Conservation (phyloP, 139 green algal species). For the Microglena sp. region DNA sequence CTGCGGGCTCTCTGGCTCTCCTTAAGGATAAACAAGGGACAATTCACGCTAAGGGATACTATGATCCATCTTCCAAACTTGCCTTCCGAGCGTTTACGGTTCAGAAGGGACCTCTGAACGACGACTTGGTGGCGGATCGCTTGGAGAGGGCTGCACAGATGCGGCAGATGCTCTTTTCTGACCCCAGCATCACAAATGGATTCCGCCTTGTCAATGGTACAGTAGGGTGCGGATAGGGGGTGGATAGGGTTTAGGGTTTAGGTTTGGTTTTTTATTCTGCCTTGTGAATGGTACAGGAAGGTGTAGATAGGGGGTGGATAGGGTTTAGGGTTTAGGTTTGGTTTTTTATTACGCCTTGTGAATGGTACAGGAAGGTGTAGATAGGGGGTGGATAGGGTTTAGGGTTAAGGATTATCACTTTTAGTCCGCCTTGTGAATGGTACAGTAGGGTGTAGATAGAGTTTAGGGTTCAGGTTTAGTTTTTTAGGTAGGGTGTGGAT, state of each 20-base stretch:
- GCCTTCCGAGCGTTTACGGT: neutral
- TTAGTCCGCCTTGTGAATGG: no score
- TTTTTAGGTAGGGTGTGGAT: no score
- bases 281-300: no score
- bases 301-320: no score
- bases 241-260: constrained; percentile 1
- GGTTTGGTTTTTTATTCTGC: no score
- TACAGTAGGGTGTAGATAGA: no score
- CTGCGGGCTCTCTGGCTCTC: constrained; percentile 30
- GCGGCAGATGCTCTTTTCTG: constrained; percentile 23
- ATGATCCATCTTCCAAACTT: neutral
- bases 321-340: no score
- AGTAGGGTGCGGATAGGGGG: neutral
- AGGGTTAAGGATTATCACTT: no score
- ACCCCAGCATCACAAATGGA: constrained; percentile 23
- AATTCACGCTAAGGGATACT: constrained; percentile 36
- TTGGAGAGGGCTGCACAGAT: constrained; percentile 19
- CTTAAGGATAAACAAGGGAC: constrained; percentile 38
- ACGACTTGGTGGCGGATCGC: constrained; percentile 17
- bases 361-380: no score
- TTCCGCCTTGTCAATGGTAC: constrained; percentile 38
- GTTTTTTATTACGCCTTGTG: no score
- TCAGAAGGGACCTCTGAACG: constrained; percentile 24
- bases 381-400: no score
- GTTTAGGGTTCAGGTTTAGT: constrained; percentile 1